Base-by-base conservation (phyloP, 2,329 filamentous ascomycete genomes). In the Pseudogymnoascus sp. region DNA sequence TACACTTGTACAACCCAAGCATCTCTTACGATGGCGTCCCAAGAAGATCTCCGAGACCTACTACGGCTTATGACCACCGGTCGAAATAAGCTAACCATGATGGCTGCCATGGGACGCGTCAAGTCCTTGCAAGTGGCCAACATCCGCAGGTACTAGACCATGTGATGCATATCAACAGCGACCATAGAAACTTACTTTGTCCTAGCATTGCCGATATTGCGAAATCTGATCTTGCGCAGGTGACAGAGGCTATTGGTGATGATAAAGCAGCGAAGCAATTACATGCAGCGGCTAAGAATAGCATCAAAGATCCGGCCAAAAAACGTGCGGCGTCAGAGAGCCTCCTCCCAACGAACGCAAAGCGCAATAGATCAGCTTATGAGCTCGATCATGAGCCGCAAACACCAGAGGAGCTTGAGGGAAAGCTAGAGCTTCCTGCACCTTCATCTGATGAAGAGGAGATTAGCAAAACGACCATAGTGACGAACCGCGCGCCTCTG, bases 401-500 rank as follows among this genome's bases (percentile, higher is more conserved):
- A 34, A 71, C 72, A 11, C 80, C 85, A 0, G 78, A 80, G 12
- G 81, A 87, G 58, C 74, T 87, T 1, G 88, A 91, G 70, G 76
- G 75, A 6, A 83, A 85, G 0, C 76, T 91, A 5, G 76, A 75
- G 6, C 74, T 91, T 1, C 85, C 87, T 0, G 66, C 68, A 1
- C 72, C 84, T 2, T 75, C 76, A 6, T 74, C 75, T 28, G 78
- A 85, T 54, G 85, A 89, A 66, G 79, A 82, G 1, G 74, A 79
- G 6, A 82, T 96, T 4, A 76, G 77, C 12, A 72, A 75, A 1
- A 82, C 82, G 1, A 75, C 77, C 0, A 67, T 96, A 1, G 76
- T 86, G 64, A 94, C 90, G 0, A 95, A 96, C 68, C 80, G 91
- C 38, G 91, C 91, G 2, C 91, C 91, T 1, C 75, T 96, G 1